Conservation (phyloP, 1,284 basidiomycete genomes). For the Fistulina hepatica region DNA sequence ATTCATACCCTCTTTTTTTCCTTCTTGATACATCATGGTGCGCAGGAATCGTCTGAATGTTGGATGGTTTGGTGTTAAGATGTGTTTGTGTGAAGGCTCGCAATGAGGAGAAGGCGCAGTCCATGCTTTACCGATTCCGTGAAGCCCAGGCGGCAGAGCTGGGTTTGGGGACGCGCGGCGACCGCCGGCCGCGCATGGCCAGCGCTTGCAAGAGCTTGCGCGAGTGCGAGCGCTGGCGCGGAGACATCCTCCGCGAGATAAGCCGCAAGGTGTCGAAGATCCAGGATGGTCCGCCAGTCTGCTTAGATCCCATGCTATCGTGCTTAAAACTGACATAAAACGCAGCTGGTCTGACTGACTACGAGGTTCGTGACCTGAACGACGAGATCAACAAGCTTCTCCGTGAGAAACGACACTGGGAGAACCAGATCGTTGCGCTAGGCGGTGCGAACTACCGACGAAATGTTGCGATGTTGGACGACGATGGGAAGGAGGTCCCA, state of each 20-base stretch:
- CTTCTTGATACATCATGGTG: no score
- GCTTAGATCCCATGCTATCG: background rate
- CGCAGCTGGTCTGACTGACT: conserved; percentile 84
- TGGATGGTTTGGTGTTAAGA: no score
- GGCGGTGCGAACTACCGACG: conserved; percentile 96
- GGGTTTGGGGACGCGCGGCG: conserved; percentile 72
- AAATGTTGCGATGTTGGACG: conserved; percentile 85
- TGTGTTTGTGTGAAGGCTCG: no score
- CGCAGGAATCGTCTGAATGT: no score
- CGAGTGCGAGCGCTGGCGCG: conserved; percentile 93
- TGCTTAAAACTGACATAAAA: conserved; percentile 1
- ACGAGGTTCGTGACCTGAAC: conserved; percentile 92
- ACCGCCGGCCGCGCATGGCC: conserved; percentile 83
- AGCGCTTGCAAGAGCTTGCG: conserved; percentile 82
- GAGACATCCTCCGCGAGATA: conserved; percentile 90
- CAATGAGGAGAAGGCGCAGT: conserved; percentile 96
- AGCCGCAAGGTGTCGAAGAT: conserved; percentile 96
- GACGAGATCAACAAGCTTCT: conserved; percentile 97
- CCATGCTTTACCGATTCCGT: conserved; percentile 97
- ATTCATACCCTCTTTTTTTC: no score
- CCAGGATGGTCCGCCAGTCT: conserved; percentile 69
- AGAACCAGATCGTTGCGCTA: conserved; percentile 90
- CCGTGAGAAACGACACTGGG: conserved; percentile 95
- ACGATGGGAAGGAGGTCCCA: conserved; percentile 90
- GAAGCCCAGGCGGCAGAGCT: conserved; percentile 95